These are phyloP conservation scores for Aspergillaceae sp. DNA, from an alignment of 2,329 filamentous ascomycete genomes.

Conservation along the genomic window DNA sequence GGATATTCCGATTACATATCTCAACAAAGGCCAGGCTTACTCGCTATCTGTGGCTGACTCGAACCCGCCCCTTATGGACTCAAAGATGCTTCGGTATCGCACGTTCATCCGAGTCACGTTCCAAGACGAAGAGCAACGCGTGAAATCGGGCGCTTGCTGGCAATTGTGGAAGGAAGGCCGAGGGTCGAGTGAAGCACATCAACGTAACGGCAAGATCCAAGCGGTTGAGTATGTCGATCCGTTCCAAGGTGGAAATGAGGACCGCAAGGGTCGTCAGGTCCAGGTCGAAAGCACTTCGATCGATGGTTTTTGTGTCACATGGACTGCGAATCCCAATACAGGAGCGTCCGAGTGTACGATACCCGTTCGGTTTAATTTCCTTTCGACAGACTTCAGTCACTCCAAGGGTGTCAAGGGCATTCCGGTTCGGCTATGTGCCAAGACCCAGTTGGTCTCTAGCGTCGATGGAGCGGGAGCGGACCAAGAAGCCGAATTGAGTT, in stretches of 20 bases:
- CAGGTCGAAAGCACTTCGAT: conserved; percentile 73
- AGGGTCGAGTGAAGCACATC: conserved; percentile 91
- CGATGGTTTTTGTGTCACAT: conserved; percentile 85
- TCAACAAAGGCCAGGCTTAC: conserved; percentile 96
- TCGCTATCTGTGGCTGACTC: conserved; percentile 78
- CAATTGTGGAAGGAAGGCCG: conserved; percentile 92
- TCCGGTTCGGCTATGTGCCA: conserved; percentile 83
- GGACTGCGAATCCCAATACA: conserved; percentile 62
- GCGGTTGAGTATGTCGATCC: conserved; percentile 87
- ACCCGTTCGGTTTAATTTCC: conserved; percentile 92
- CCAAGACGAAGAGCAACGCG: conserved; percentile 87
- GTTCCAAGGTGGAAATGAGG: conserved; percentile 46
- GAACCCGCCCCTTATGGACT: conserved; percentile 49
- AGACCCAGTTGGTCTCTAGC: conserved; percentile 62
- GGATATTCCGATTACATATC: conserved; percentile 93
- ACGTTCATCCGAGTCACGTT: conserved; percentile 95
- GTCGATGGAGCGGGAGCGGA: conserved; percentile 34
- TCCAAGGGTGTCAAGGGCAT: conserved; percentile 98
- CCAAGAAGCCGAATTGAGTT: conserved; percentile 64
- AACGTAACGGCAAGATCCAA: conserved; percentile 82
- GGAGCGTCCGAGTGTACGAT: conserved; percentile 70
- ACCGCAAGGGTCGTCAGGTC: conserved; percentile 52
- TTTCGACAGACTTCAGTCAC: conserved; percentile 97
- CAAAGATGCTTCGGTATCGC: conserved; percentile 63
- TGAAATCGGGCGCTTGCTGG: conserved; percentile 76